Evolutionary conservation across 768 basidiomycete species (phyloP), one percentile per base, ranked within the genome.

Genomic region (Suillus brevipes): DNA sequence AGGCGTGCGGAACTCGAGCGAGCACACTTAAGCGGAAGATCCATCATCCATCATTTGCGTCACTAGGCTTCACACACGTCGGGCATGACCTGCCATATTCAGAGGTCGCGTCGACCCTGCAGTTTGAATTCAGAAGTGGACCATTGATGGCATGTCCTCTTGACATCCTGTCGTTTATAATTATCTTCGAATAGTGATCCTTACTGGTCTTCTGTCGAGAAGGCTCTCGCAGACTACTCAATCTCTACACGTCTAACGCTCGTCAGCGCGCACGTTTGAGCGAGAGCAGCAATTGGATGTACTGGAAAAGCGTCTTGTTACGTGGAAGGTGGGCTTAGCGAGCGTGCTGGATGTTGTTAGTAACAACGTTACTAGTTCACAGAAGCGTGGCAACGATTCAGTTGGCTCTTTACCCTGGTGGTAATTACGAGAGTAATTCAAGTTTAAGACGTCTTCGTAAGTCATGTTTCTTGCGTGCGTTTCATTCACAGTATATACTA

Each of bases 221-320:
- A 94, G 92, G 75, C 88, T 96, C 58, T 91, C 92, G 1, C 94
- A 96, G 73, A 86, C 88, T 2, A 82, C 87, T 12, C 89, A 91
- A 70, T 87, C 85, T 57, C 78, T 95, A 47, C 87, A 87, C 67
- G 84, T 95, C 65, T 86, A 84, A 57, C 87, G 88, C 40, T 88
- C 92, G 0, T 88, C 87, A 1, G 84, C 91, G 1, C 89, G 91
- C 63, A 83, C 85, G 10, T 95, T 95, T 72, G 90, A 89, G 70
- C 83, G 82, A 49, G 85, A 84, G 68, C 90, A 84, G 68, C 90
- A 95, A 74, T 96, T 94, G 94, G 85, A 87, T 71, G 80, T 82
- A 28, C 82, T 95, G 57, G 90, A 92, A 75, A 86, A 86, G 74
- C 83, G 91, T 47, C 75, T 95, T 8, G 70, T 86, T n/a, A 83